Evolutionary conservation across 352 stramenopile species (phyloP).

Genomic region (Phytopythium kandeliae): DNA sequence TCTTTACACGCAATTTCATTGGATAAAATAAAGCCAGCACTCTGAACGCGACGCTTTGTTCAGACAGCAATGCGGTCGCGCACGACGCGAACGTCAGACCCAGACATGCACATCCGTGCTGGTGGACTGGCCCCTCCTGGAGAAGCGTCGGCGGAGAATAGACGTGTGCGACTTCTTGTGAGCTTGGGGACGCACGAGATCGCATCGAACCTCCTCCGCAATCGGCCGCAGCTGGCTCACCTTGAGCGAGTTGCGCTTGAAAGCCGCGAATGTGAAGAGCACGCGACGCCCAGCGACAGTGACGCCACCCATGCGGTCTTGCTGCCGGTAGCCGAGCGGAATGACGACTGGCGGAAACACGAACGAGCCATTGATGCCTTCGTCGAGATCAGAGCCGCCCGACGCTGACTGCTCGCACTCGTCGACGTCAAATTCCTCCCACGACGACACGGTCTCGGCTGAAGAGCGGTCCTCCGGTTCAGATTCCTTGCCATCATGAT

Average conservation of each 20-base stretch:
- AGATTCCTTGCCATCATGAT: constrained; percentile 15
- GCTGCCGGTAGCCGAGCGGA: constrained; percentile 37
- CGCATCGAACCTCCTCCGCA: constrained; percentile 12
- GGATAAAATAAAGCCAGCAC: no score
- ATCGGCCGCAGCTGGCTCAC: constrained; percentile 29
- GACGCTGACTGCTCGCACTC: constrained; percentile 8
- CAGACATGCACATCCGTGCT: constrained; percentile 2
- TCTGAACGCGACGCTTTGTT: no score
- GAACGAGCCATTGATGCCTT: constrained; percentile 14
- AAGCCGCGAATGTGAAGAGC: constrained; percentile 51
- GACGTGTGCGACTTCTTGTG: background rate
- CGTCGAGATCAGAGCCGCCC: constrained; percentile 14
- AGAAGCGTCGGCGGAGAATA: background rate
- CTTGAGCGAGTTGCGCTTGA: constrained; percentile 48
- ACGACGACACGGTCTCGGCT: constrained; percentile 9
- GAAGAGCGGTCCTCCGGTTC: constrained; percentile 21
- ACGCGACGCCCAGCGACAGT: constrained; percentile 39
- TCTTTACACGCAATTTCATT: background rate
- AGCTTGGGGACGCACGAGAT: background rate
- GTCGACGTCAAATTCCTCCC: constrained; percentile 3
- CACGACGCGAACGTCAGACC: background rate
- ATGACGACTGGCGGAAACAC: constrained; percentile 42
- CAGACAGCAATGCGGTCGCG: no score
- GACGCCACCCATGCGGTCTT: constrained; percentile 45
- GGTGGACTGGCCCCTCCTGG: background rate